phyloP scores from a whole-genome alignment of 139 green algal genomes.

The Picochlorum sp. region DNA sequence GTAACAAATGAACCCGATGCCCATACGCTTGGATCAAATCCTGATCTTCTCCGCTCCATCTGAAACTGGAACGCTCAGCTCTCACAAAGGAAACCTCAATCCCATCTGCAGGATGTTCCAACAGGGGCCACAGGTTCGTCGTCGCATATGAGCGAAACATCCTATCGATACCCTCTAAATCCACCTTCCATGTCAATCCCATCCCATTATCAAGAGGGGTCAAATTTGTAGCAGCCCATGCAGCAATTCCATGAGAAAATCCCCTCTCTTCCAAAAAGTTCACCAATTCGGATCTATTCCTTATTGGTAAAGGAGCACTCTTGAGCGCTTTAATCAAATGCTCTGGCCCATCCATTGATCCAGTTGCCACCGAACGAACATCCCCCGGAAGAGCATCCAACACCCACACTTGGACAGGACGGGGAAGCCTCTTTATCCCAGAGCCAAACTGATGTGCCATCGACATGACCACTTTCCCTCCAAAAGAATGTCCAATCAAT shows the following conservation, averaged over 20 bases:
- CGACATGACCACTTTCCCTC: constrained; percentile 83
- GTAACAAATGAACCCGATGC: constrained; percentile 70
- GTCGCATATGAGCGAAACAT: constrained; percentile 83
- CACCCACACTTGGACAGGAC: constrained; percentile 86
- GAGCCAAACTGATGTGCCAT: constrained; percentile 81
- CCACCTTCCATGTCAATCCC: constrained; percentile 65
- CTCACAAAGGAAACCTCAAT: constrained; percentile 74
- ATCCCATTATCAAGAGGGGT: constrained; percentile 21
- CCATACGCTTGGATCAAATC: constrained; percentile 46
- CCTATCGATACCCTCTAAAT: constrained; percentile 74
- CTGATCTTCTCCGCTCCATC: constrained; percentile 47
- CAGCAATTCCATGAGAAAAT: constrained; percentile 42
- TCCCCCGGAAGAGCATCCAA: constrained; percentile 80
- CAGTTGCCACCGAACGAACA: constrained; percentile 43
- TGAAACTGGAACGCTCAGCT: constrained; percentile 58
- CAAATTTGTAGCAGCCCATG: constrained; percentile 78
- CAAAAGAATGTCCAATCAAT: constrained; percentile 88
- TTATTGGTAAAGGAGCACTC: constrained; percentile 50
- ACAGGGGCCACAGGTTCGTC: constrained; percentile 64
- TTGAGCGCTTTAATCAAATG: constrained; percentile 67
- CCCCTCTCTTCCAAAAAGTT: constrained; percentile 17
- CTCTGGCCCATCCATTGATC: constrained; percentile 58
- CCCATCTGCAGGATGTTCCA: constrained; percentile 55
- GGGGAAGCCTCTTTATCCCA: constrained; percentile 40
- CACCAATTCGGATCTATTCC: constrained; percentile 43